Base-by-base conservation (phyloP, 257 asterid genomes). In the Ophiorrhiza pumila region DNA sequence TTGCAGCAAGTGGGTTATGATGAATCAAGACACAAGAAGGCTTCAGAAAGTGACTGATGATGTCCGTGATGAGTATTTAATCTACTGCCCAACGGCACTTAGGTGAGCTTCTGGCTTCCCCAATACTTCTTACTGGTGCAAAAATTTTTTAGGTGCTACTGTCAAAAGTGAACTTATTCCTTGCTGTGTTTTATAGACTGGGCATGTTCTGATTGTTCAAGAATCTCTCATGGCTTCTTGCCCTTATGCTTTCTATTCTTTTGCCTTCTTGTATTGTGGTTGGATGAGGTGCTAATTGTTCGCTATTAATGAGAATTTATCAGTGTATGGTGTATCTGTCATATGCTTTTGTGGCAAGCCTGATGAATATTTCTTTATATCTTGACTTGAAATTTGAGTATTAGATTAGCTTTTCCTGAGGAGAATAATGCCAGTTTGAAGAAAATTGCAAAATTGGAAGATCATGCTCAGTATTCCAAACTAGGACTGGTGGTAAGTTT, bases 1-100 rank as follows among this genome's bases (percentile, higher is more conserved):
- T 76, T 83, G 83, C 96, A 95, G 99, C 85, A 92, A 92, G 83
- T 95, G 99, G 99, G 91, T 95, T 80, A 92, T 92, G 99, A 95
- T 95, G 99, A 92, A 95, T 82, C 86, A 84, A 77, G 91, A 89
- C 81, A 91, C 99, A 2, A 87, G 99, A 80, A 87, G 93, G 64
- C 96, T 95, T 74, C 97, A 90, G 85, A 95, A 92, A 82, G 97
- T 95, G 77, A 80, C 82, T 18, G 99, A 95, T 83, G 99, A 91
- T 29, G 95, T 95, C 43, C 99, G 96, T 23, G 91, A 95, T 70
- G 98, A 91, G 83, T 80, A 76, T 77, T 74, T 82, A 65, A 78
- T 81, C 47, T 95, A 61, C 71, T 95, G 94, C 80, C 96, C 99
- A 18, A 91, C 80, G 83, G 74, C 79, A 71, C 91, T 68, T 74